These are phyloP conservation scores for Cyclocybe cylindracea DNA, from an alignment of 768 basidiomycete genomes.

Conservation along the genomic window DNA sequence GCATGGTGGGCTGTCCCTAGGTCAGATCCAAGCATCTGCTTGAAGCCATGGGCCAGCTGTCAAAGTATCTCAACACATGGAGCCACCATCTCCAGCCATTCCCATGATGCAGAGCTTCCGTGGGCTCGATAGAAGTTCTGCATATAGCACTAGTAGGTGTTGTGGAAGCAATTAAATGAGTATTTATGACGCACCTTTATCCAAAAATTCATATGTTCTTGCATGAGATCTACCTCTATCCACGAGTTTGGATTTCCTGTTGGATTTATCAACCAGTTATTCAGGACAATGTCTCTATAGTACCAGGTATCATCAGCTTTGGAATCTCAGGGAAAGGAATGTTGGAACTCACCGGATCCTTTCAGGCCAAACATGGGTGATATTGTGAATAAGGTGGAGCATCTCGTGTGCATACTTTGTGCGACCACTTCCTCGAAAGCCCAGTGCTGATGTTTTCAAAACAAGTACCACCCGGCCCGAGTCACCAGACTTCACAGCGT, in stretches of 20 bases:
- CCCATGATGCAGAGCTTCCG: slow-evolving; percentile 25
- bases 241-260: slow-evolving; percentile 25
- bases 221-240: slow-evolving; percentile 31
- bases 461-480: slow-evolving; percentile 29
- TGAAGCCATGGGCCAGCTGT: slow-evolving; percentile 16
- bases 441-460: slow-evolving; percentile 25
- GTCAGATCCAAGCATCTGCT: slow-evolving; percentile 17
- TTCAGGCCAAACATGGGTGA: slow-evolving; percentile 23
- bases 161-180: neutral
- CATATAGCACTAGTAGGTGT: neutral
- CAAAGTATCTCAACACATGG: slow-evolving; percentile 25
- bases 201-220: slow-evolving; percentile 36
- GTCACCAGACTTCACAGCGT: slow-evolving; percentile 32
- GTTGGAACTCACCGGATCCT: slow-evolving; percentile 18
- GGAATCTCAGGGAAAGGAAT: no score
- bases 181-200: slow-evolving; percentile 23
- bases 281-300: slow-evolving; percentile 24
- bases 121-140: slow-evolving; percentile 25
- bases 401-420: slow-evolving; percentile 35
- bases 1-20: slow-evolving; percentile 18
- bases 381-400: slow-evolving; percentile 28
- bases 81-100: slow-evolving; percentile 24
- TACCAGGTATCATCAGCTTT: no score
- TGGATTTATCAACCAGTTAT: slow-evolving; percentile 36
- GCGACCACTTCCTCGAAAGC: slow-evolving; percentile 29